Evolutionary conservation across 1,284 basidiomycete genomes (phyloP).

Genomic region (Apiotrichum laibachii): DNA sequence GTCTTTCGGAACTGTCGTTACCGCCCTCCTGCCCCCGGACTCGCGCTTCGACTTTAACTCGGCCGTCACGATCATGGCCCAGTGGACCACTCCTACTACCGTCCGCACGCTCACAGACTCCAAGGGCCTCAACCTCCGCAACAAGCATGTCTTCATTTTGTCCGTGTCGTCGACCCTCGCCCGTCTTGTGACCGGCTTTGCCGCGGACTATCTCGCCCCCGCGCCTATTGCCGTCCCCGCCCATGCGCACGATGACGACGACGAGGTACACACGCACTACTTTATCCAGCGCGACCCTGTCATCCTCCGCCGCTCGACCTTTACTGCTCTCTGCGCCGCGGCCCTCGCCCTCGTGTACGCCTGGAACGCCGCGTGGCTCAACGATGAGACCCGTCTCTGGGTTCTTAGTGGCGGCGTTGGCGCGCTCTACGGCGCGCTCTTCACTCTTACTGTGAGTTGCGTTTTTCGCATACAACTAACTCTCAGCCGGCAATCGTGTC

Average conservation of each 20-base stretch:
- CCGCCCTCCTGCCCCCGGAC: slow-evolving; percentile 41
- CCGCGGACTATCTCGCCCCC: slow-evolving; percentile 47
- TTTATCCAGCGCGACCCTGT: slow-evolving; percentile 36
- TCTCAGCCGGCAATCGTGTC: slow-evolving; percentile 43
- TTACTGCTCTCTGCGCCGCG: slow-evolving; percentile 35
- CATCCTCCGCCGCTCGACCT: slow-evolving; percentile 36
- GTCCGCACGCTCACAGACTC: slow-evolving; percentile 12
- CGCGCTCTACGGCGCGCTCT: slow-evolving; percentile 48
- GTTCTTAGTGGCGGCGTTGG: slow-evolving; percentile 47
- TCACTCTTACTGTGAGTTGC: slow-evolving; percentile 46
- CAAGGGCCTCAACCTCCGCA: slow-evolving; percentile 38
- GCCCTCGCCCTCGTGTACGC: slow-evolving; percentile 39
- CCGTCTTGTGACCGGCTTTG: slow-evolving; percentile 43
- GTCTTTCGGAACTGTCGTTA: slow-evolving; percentile 49
- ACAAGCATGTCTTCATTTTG: slow-evolving; percentile 50
- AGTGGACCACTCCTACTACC: slow-evolving; percentile 9
- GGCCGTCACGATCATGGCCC: slow-evolving; percentile 11
- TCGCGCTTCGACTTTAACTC: slow-evolving; percentile 5
- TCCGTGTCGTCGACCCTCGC: slow-evolving; percentile 47
- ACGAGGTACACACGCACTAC: slow-evolving; percentile 27
- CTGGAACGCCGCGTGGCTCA: slow-evolving; percentile 37
- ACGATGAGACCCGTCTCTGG: slow-evolving; percentile 40
- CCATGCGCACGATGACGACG: slow-evolving; percentile 17
- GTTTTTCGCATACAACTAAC: background rate
- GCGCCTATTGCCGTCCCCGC: slow-evolving; percentile 33